Conservation (phyloP, 805 yeast species). For the Candida pini region DNA sequence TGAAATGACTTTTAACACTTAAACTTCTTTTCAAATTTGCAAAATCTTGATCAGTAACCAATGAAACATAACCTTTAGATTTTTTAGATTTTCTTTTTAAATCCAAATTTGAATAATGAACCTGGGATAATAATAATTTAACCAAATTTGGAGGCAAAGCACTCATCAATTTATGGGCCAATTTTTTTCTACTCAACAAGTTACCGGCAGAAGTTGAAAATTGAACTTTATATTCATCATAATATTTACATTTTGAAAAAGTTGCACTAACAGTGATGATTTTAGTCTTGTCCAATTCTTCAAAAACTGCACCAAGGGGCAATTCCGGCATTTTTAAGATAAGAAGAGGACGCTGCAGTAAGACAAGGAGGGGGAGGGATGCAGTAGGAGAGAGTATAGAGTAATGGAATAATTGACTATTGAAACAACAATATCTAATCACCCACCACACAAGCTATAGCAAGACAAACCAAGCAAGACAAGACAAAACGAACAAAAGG, state of each 20-base stretch:
- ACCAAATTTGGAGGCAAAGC: conserved; percentile 1
- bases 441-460: no score
- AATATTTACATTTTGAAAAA: background rate
- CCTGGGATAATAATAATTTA: background rate
- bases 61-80: conserved; percentile 33
- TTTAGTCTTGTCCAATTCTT: background rate
- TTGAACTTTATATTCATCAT: background rate
- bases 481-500: no score
- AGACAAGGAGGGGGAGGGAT: no score
- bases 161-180: background rate
- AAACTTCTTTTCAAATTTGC: conserved; percentile 39
- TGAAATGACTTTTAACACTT: conserved; percentile 40
- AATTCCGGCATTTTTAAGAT: no score
- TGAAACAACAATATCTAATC: no score
- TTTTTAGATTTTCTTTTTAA: conserved; percentile 43
- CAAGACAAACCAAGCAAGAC: no score
- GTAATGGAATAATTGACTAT: no score
- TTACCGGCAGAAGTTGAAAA: conserved; percentile 3
- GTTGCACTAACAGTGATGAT: conserved; percentile 7
- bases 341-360: no score
- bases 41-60: conserved; percentile 37
- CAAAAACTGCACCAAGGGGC: no score
- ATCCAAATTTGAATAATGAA: background rate
- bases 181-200: conserved; percentile 4
- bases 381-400: no score